A percentile compares a stretch with the other conserved stretches of the same genome.
phyloP scores from a whole-genome alignment of 805 yeast genomes.

The Metschnikowia gruessii region DNA sequence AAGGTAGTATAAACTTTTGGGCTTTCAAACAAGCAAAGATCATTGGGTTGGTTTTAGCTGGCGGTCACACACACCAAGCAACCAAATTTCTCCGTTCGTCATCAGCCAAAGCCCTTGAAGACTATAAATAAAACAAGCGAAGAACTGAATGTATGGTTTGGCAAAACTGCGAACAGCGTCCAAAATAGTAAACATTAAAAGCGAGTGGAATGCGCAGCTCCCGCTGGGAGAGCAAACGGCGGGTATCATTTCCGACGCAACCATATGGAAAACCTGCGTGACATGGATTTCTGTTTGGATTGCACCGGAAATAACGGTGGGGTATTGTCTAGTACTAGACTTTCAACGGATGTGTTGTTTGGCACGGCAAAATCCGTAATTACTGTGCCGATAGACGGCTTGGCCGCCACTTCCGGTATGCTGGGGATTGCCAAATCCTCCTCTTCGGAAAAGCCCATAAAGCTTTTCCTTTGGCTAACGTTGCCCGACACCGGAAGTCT shows the following conservation, averaged over 20 bases:
- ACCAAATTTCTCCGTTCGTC: background rate
- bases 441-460: constrained; percentile 3
- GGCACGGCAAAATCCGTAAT: background rate
- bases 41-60: background rate
- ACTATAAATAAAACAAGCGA: constrained; percentile 1
- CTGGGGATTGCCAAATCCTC: background rate
- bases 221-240: no score
- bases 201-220: background rate
- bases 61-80: background rate
- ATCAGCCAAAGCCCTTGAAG: background rate
- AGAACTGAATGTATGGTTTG: constrained; percentile 4
- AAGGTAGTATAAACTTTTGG: no score
- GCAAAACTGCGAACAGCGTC: background rate
- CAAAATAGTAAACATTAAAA: background rate
- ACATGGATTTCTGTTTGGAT: constrained; percentile 7
- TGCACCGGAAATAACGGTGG: background rate
- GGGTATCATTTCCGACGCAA: constrained; percentile 1
- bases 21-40: background rate
- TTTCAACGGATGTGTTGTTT: background rate
- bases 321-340: background rate
- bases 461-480: constrained; percentile 8
- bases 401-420: background rate
- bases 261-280: constrained; percentile 12
- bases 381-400: background rate
- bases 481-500: background rate